A percentile compares a stretch with the other conserved stretches of the same genome.
Conservation (phyloP, 495 filamentous ascomycete genomes). For the Lasiosphaeria miniovina region DNA sequence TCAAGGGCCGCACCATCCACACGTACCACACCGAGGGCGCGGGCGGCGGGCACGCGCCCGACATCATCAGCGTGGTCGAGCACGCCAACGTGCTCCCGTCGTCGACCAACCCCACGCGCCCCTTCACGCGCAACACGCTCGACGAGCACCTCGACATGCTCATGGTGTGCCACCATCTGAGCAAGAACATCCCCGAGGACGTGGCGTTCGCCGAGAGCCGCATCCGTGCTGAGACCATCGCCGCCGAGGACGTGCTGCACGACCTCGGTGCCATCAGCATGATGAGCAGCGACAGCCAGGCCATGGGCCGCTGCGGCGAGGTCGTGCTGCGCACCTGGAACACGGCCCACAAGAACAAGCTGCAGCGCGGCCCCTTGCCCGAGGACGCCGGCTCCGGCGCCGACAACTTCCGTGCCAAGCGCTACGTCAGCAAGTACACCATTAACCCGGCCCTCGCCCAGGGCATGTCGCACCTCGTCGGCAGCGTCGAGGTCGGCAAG, state of each 20-base stretch:
- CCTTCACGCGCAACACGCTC: constrained; percentile 88
- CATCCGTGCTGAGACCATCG: constrained; percentile 94
- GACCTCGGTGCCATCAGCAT: constrained; percentile 95
- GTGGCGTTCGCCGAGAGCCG: constrained; percentile 94
- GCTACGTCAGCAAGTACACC: constrained; percentile 96
- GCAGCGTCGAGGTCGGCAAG: constrained; percentile 86
- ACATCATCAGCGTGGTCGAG: constrained; percentile 94
- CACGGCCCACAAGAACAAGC: constrained; percentile 96
- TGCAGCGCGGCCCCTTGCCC: constrained; percentile 70
- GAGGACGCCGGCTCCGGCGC: constrained; percentile 80
- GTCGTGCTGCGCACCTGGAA: constrained; percentile 96
- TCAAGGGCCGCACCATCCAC: constrained; percentile 90
- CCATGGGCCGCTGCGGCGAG: constrained; percentile 96
- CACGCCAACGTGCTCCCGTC: constrained; percentile 89
- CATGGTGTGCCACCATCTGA: constrained; percentile 97
- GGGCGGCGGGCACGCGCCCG: constrained; percentile 92
- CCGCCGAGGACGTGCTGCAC: constrained; percentile 94
- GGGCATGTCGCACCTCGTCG: constrained; percentile 88
- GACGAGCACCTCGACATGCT: constrained; percentile 99
- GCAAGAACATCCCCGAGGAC: constrained; percentile 90
- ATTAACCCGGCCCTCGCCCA: constrained; percentile 94
- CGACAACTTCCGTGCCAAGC: constrained; percentile 90
- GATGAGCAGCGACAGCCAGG: constrained; percentile 97
- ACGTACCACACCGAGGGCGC: constrained; percentile 99
- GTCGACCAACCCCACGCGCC: constrained; percentile 90